Percentiles rank a stretch among this genome's conserved stretches.
Evolutionary conservation across 257 asterid genomes (phyloP).

Genomic region (Echium plantagineum): DNA sequence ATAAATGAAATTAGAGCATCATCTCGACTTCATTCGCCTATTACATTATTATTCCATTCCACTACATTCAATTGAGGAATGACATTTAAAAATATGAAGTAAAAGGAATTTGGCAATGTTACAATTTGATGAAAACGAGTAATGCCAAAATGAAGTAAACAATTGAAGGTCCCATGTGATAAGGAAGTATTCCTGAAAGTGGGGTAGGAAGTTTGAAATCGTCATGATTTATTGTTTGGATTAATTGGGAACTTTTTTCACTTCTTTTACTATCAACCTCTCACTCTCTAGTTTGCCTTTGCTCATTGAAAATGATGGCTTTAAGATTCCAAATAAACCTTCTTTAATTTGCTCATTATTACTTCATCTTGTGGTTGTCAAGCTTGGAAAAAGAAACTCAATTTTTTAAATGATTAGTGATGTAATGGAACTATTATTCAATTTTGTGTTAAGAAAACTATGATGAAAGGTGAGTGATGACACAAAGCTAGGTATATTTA

Average conservation of each 20-base stretch:
- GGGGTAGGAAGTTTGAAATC: constrained; percentile 30
- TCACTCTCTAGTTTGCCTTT: constrained; percentile 8
- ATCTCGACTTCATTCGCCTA: too few species aligned
- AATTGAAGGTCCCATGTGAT: constrained; percentile 27
- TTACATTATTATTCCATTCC: too few species aligned
- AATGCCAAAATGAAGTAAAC: constrained; percentile 24
- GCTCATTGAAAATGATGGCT: constrained; percentile 29
- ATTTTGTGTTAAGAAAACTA: constrained; percentile 1
- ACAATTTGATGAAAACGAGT: constrained; percentile 1
- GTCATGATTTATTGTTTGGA: constrained; percentile 30
- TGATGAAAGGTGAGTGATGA: constrained; percentile 17
- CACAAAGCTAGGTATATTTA: constrained; percentile 18
- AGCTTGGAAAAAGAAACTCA: constrained; percentile 20
- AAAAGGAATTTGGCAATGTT: too few species aligned
- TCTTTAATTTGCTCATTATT: constrained; percentile 13
- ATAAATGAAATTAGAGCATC: too few species aligned
- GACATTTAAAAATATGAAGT: too few species aligned
- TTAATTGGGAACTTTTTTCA: constrained; percentile 17
- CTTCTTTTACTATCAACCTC: constrained; percentile 14
- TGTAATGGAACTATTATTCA: constrained; percentile 19
- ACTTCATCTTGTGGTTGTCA: constrained; percentile 25
- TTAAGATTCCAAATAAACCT: constrained; percentile 24
- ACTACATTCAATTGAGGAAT: too few species aligned
- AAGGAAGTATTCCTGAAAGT: constrained; percentile 35
- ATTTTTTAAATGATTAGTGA: constrained; percentile 33